Evolutionary conservation across 2,329 filamentous ascomycete species (phyloP).

Genomic region (Colletotrichum camelliae): DNA sequence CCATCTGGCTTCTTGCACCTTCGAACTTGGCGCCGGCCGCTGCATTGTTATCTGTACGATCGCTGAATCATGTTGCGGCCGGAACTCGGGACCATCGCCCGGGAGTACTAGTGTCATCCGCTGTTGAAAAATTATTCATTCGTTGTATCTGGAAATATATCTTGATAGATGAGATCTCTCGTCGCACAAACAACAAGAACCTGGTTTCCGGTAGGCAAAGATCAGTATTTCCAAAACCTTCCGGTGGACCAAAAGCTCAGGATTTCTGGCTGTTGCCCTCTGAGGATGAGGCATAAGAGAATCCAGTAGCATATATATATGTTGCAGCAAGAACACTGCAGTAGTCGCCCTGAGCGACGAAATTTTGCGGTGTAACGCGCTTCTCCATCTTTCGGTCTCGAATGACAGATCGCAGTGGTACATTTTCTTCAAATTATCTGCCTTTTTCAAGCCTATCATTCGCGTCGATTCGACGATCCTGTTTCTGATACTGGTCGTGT

Average conservation of each 20-base stretch:
- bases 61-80: not conserved
- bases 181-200: not conserved
- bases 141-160: accelerated
- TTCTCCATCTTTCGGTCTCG: too few relatives aligned
- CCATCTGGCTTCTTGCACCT: too few relatives aligned
- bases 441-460: not conserved
- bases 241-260: not conserved
- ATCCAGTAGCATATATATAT: too few relatives aligned
- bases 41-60: not conserved
- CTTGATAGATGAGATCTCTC: not conserved
- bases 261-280: too few relatives aligned
- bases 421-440: too few relatives aligned
- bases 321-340: too few relatives aligned
- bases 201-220: not conserved
- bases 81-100: not conserved
- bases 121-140: not conserved
- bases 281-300: too few relatives aligned
- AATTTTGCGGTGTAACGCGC: too few relatives aligned
- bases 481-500: not conserved
- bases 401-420: too few relatives aligned
- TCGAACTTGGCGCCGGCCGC: not conserved
- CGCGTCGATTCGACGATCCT: not conserved
- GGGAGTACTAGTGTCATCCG: not conserved
- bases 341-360: too few relatives aligned
- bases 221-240: too few relatives aligned